Evolutionary conservation across 164 flowering plant genomes (phyloP), one percentile per base, ranked within the genome.

Genomic region (Hamamelis virginiana): DNA sequence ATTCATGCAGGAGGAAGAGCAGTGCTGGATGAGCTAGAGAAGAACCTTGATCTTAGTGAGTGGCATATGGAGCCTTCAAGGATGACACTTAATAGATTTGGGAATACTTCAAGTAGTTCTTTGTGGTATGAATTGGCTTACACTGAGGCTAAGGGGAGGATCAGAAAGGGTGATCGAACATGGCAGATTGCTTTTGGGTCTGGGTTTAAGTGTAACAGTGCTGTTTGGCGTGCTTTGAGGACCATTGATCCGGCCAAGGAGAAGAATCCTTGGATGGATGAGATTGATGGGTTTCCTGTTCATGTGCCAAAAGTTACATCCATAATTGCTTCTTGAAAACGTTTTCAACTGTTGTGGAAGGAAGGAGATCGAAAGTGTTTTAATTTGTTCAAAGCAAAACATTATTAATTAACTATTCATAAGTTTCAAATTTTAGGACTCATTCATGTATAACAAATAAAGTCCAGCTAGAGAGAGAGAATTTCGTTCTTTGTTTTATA

Each of bases 181-280:
- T 91, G 97, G 97, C 97, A 91, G 83, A 87, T 91, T 41, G 97
- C 94, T 0, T 91, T 91, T 55, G 97, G 97, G 13, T 87, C 94
- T 0, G 97, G 97, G 9, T 91, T 91, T 68, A 91, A 91, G 81
- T 91, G 97, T 59, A 91, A 91, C 69, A 91, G 97, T 65, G 97
- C 94, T 0, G 97, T 91, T 12, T 91, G 97, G 97, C 41, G 52
- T 4, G 91, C 97, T 0, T 25, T 89, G 75, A 76, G 79, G 77
- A 81, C 81, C 13, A 62, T 89, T 9, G 62, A 89, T 70, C 93
- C 90, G 4, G 80, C 78, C 0, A 76, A 82, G 76, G 91, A 88
- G 82, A 84, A 82, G 84, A 88, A 76, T 64, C 92, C 92, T 0
- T 91, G 97, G 97, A 81, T 83, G 69, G 91, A 87, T 75, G 91